Evolutionary conservation across 495 filamentous ascomycete genomes (phyloP), one percentile per base, ranked within the genome.

Genomic region (Penicillium maclennaniae): DNA sequence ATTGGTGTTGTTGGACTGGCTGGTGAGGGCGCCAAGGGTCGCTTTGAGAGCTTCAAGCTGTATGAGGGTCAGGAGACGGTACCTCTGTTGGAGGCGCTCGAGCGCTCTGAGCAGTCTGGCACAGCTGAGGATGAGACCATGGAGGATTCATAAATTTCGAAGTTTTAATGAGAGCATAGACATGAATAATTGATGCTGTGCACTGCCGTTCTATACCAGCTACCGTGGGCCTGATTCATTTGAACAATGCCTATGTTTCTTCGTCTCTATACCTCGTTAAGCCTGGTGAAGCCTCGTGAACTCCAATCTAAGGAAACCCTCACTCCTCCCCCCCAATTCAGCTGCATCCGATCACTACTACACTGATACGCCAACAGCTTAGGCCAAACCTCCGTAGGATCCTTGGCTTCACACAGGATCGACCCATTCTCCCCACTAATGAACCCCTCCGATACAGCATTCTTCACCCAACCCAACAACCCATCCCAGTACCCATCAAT

Each of bases 401-500:
- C 78, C 58, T 73, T 77, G 15, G 88, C 92, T 71, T 92, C 87
- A 0, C 84, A 85, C 58, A 97, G 54, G 56, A 98, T 97, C 0
- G 75, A 70, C 34, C 72, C 80, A 70, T 90, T 93, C 19, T 68
- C 79, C 23, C 68, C 60, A 38, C 79, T 78, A 28, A 98, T 83
- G 57, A 93, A 96, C 0, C 90, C 91, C 16, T 83, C 78, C 41
- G 79, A 65, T 7, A 95, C 89, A 6, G 89, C 84, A 53, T 82
- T 89, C 58, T 78, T 78, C 53, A 96, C 85, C 93, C 95, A 97
- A 12, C 73, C 61, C 53, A 95, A 57, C 51, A 98, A 67, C 4
- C 91, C 91, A 74, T 95, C 84, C 76, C 91, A 98, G 66, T 92
- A 97, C 1, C 92, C 91, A 47, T 89, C 84, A 26, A 92, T 79